phyloP scores from a whole-genome alignment of 2,329 filamentous ascomycete genomes.

The Aspergillus novoparasiticus region DNA sequence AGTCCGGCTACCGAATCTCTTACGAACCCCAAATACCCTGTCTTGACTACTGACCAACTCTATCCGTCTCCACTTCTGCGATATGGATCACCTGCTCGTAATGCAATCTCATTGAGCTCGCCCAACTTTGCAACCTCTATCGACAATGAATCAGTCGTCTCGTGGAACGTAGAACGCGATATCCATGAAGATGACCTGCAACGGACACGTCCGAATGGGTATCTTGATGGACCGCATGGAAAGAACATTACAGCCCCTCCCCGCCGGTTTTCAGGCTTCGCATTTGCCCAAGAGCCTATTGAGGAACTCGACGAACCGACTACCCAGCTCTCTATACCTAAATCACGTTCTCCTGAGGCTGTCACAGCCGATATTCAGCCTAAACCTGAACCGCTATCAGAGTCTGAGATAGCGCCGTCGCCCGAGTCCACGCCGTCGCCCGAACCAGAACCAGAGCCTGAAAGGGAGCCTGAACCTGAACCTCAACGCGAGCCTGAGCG shows the following conservation, averaged over 20 bases:
- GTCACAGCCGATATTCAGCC: conserved; percentile 1
- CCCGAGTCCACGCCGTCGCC: background rate
- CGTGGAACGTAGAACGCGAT: conserved; percentile 39
- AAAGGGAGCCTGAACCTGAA: background rate
- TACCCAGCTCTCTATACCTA: conserved; percentile 13
- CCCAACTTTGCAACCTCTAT: conserved; percentile 26
- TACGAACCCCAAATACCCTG: conserved; percentile 19
- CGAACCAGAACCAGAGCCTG: background rate
- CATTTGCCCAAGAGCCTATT: conserved; percentile 30
- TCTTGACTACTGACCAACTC: conserved; percentile 23
- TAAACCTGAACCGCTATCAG: conserved; percentile 2
- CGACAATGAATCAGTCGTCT: conserved; percentile 38
- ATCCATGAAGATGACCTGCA: conserved; percentile 40
- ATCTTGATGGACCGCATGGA: conserved; percentile 25
- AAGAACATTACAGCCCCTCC: conserved; percentile 40
- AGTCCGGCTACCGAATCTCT: conserved; percentile 31
- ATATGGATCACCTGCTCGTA: conserved; percentile 14
- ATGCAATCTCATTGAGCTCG: conserved; percentile 21
- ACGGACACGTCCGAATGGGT: conserved; percentile 32
- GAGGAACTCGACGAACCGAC: conserved; percentile 32
- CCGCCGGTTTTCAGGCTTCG: conserved; percentile 37
- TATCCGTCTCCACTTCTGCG: conserved; percentile 34
- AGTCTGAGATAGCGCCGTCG: conserved; percentile 7
- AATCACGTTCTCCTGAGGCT: conserved; percentile 6
- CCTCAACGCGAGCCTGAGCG: background rate